These are phyloP conservation scores for Fusarium denticulatum DNA, from an alignment of 2,329 filamentous ascomycete genomes.

Conservation along the genomic window DNA sequence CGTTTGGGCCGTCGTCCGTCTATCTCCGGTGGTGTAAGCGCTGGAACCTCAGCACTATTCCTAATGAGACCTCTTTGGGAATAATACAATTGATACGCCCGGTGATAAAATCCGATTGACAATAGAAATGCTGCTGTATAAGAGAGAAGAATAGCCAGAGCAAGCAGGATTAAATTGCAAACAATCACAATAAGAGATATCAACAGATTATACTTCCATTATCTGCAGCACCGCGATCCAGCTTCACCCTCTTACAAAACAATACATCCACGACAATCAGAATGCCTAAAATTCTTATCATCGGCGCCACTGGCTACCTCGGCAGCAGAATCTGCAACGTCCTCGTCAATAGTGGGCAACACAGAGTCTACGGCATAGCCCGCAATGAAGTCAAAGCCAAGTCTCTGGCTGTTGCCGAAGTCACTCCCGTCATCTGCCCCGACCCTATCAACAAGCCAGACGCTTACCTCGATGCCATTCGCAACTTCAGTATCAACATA, in stretches of 20 bases:
- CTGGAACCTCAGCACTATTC: not conserved
- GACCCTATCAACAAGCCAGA: not conserved
- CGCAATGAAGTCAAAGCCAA: not conserved
- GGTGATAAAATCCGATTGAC: not conserved
- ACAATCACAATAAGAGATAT: no score
- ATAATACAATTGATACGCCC: not conserved
- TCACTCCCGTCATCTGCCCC: not conserved
- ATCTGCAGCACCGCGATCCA: rapidly evolving
- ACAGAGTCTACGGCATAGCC: not conserved
- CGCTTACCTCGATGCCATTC: rapidly evolving
- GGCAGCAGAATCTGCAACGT: not conserved
- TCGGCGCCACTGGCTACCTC: not conserved
- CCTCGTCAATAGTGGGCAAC: not conserved
- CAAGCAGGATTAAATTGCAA: no score
- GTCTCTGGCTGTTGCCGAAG: not conserved
- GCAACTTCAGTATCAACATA: not conserved
- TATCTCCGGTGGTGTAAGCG: not conserved
- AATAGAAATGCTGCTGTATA: not conserved
- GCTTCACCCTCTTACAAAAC: rapidly evolving
- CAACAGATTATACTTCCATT: not conserved
- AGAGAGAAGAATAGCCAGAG: no score
- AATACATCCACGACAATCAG: no score
- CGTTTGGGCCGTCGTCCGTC: not conserved
- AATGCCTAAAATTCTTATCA: not conserved
- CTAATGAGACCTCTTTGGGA: not conserved